phyloP scores from a whole-genome alignment of 106 monocot genomes.

The Ottelia alismoides region DNA sequence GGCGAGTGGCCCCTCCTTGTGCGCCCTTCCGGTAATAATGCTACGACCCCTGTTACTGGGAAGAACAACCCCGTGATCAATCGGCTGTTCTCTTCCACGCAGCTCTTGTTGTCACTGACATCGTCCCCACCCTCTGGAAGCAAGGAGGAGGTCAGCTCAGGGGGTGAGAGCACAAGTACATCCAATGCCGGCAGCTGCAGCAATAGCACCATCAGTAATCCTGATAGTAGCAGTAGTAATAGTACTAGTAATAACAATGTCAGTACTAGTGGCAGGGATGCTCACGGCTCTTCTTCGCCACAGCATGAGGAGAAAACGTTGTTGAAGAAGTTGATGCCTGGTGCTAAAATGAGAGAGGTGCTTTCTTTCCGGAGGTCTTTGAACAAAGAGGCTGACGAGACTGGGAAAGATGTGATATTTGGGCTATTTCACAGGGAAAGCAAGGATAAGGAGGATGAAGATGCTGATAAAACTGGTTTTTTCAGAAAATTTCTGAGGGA shows the following conservation, averaged over 20 bases:
- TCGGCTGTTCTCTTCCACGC: constrained; percentile 73
- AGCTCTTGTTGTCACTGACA: constrained; percentile 53
- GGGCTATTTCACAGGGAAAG: constrained; percentile 21
- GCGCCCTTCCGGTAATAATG: constrained; percentile 2
- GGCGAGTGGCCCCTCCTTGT: constrained; percentile 87
- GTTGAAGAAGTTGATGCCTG: constrained; percentile 80
- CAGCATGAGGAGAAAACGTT: constrained; percentile 59
- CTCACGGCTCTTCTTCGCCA: constrained; percentile 10
- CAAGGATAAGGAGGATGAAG: constrained; percentile 33
- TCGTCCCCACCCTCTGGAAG: constrained; percentile 32
- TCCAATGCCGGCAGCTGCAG: background rate
- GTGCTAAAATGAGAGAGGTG: constrained; percentile 68
- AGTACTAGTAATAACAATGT: background rate
- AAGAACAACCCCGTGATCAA: constrained; percentile 48
- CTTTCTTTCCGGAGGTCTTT: constrained; percentile 67
- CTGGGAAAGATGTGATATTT: constrained; percentile 21
- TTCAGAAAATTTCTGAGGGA: constrained; percentile 18
- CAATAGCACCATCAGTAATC: constrained; percentile 1
- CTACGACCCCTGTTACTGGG: constrained; percentile 18
- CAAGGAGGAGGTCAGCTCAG: constrained; percentile 9
- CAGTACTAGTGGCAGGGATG: background rate
- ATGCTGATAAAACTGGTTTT: constrained; percentile 22
- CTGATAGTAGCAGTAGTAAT: background rate
- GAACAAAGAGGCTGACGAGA: constrained; percentile 27
- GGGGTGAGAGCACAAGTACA: constrained; percentile 14